A percentile compares a stretch with the other conserved stretches of the same genome.
These are phyloP conservation scores for Rhizophagus clarus DNA, from an alignment of 192 early-diverging fungal species.

Conservation along the genomic window DNA sequence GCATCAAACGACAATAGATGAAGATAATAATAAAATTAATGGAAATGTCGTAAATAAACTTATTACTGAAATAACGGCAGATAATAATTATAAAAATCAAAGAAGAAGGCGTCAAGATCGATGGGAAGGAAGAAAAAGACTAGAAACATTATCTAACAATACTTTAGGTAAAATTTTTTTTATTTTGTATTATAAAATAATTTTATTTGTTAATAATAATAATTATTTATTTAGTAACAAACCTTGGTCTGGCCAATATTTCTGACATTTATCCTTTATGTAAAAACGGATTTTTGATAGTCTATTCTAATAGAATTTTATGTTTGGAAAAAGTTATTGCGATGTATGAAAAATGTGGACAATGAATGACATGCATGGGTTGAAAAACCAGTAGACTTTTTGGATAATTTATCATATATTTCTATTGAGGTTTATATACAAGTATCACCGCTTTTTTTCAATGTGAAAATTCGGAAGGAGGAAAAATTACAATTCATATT, in stretches of 20 bases:
- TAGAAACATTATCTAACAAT: not conserved
- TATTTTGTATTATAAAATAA: not conserved
- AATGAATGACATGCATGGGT: not conserved
- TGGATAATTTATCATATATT: not conserved
- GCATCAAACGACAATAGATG: not conserved
- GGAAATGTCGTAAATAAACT: not conserved
- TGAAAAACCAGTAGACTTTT: not conserved
- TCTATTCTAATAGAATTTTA: conserved; percentile 15
- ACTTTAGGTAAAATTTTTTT: not conserved
- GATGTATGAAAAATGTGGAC: conserved; percentile 7
- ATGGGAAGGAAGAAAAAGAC: not conserved
- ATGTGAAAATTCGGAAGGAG: not conserved
- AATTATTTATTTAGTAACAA: conserved; percentile 7
- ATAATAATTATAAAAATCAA: not conserved
- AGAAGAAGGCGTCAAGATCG: not conserved
- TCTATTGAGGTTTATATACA: not conserved
- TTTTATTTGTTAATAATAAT: not conserved
- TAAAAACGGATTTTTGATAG: not conserved
- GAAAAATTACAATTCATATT: not conserved
- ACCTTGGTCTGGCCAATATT: not conserved
- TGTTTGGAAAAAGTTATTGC: conserved; percentile 7
- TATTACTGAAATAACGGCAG: not conserved
- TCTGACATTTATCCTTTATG: not conserved
- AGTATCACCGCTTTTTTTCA: not conserved
- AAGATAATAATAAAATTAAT: not conserved